Base-by-base conservation (phyloP, 2,329 filamentous ascomycete genomes). In the Botrytis medusae region DNA sequence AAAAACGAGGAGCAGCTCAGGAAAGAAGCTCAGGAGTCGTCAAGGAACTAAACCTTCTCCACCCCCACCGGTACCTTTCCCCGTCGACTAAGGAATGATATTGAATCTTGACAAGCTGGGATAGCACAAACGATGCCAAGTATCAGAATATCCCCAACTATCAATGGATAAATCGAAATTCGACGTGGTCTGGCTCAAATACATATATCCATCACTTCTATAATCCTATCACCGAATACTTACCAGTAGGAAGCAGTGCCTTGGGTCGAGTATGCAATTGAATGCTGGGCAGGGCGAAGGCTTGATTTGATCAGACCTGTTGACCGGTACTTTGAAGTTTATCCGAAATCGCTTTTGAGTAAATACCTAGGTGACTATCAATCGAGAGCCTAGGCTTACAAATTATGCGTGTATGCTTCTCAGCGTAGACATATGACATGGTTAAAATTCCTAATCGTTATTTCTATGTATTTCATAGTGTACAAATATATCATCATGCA, bases 181-280 rank as follows among this genome's bases (percentile, higher is more conserved):
- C 14, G 44, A 68, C 25, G 34, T 68, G 34, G 34, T 42, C 34
- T 68, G 65, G 48, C n/a, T 25, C 16, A 12, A 42, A 68, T 57
- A 68, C 65, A 68, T 57, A 57, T 68, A 68, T 68, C 40, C 8
- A 68, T 68, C 65, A 68, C 22, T 57, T 68, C 25, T 40, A 51
- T 8, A 40, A 6, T 37, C 4, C 32, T 9, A 51, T 51, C 8
- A 51, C 25, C 46, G 51, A 51, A 29, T 37, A 40, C 34, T 51
- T 22, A 34, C 63, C 63, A 67, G 44, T 68, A 54, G 46, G 34
- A 68, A 68, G 32, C 25, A n/a, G 32, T 54, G 46, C 34, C 16
- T 68, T 57, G 18, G 48, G 18, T 57, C 29, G 34, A 16, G 18
- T 32, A 57, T 68, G 48, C 65, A 32, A 48, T 42, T 57, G 25